These are phyloP conservation scores for Phytophthora nicotianae DNA, from an alignment of 352 stramenopile species.

Conservation along the genomic window DNA sequence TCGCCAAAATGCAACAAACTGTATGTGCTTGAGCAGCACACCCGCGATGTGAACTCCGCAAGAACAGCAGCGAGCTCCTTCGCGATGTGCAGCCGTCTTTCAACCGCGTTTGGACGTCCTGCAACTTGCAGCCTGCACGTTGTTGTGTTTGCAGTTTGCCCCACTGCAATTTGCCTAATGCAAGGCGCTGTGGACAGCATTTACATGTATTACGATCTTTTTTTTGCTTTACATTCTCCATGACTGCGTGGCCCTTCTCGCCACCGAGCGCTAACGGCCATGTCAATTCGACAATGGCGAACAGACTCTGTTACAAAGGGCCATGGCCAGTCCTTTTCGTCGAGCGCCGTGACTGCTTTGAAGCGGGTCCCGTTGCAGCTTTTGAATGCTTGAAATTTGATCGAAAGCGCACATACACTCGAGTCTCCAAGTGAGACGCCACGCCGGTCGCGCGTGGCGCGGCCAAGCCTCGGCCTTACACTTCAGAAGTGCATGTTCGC, in stretches of 20 bases:
- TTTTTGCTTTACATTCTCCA: background rate
- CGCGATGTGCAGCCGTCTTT: conserved; percentile 14
- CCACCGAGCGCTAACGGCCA: background rate
- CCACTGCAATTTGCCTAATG: background rate
- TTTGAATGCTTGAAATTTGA: background rate
- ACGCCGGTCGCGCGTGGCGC: conserved; percentile 13
- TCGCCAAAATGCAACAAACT: conserved; percentile 17
- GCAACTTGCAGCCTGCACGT: background rate
- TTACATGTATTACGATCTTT: background rate
- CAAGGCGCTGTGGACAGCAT: background rate
- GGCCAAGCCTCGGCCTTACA: conserved; percentile 20
- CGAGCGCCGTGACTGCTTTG: conserved; percentile 3
- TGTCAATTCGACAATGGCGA: conserved; percentile 22
- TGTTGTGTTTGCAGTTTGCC: conserved; percentile 8
- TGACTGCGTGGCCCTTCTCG: conserved; percentile 19
- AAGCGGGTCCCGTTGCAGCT: background rate
- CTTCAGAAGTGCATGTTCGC: conserved; percentile 34
- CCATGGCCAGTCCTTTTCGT: conserved; percentile 9
- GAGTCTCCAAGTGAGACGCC: background rate
- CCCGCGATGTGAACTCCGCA: conserved; percentile 19
- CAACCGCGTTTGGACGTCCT: conserved; percentile 8
- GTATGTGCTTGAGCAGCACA: conserved; percentile 15
- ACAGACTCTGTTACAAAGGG: background rate
- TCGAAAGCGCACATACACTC: too few species aligned
- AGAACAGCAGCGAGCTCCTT: conserved; percentile 29